These are phyloP conservation scores for Dimocarpus longan DNA, from an alignment of 345 rosid genomes.

Conservation along the genomic window DNA sequence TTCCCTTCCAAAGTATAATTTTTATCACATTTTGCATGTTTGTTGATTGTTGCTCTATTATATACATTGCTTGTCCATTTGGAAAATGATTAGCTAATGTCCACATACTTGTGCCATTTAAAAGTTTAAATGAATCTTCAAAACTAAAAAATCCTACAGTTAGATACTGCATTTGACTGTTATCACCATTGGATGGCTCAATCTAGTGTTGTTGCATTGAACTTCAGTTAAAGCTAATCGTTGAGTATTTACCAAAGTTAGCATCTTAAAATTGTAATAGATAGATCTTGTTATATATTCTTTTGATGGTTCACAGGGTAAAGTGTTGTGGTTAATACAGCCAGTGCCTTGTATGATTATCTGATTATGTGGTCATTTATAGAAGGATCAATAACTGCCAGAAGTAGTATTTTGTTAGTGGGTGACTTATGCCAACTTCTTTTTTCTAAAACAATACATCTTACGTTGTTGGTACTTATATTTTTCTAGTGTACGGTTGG, in stretches of 20 bases:
- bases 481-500: conserved; percentile 18
- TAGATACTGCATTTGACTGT: not conserved
- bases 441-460: no score
- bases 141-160: not conserved
- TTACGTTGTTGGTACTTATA: not conserved
- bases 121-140: not conserved
- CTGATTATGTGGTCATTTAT: not conserved
- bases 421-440: not conserved
- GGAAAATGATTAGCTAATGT: not conserved
- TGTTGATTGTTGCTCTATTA: not conserved
- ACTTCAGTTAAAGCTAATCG: not conserved
- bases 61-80: not conserved
- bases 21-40: not conserved
- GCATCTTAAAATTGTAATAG: not conserved
- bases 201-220: not conserved
- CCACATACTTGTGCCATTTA: not conserved
- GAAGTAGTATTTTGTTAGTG: not conserved
- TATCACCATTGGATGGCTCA: not conserved
- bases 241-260: not conserved
- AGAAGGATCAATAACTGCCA: not conserved
- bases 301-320: not conserved
- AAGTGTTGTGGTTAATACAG: not conserved
- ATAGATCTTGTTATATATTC: not conserved
- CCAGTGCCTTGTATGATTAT: not conserved
- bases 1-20: conserved; percentile 43